These are phyloP conservation scores for Fusarium nygamai DNA, from an alignment of 2,329 filamentous ascomycete species.

Conservation along the genomic window DNA sequence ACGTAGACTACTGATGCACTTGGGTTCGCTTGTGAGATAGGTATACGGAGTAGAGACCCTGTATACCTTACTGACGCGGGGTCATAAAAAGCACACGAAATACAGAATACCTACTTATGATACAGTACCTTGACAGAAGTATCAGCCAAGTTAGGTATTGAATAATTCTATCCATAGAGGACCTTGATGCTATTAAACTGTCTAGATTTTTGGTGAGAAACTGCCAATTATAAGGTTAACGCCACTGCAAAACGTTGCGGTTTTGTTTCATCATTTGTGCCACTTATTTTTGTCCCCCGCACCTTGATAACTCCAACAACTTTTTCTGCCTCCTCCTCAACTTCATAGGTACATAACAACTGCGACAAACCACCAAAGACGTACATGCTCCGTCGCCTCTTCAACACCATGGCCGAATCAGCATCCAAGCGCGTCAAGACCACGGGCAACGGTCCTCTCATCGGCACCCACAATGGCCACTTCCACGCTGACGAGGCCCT, in stretches of 20 bases:
- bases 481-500: constrained; percentile 99
- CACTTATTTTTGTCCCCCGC: constrained; percentile 14
- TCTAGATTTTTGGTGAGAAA: background rate
- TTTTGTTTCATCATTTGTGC: background rate
- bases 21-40: background rate
- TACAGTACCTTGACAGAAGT: background rate
- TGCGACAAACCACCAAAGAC: background rate
- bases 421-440: constrained; percentile 88
- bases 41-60: background rate
- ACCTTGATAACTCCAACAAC: constrained; percentile 2
- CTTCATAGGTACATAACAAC: background rate
- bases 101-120: background rate
- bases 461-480: constrained; percentile 97
- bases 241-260: background rate
- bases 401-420: constrained; percentile 64
- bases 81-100: background rate
- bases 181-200: background rate
- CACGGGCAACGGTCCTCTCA: constrained; percentile 66
- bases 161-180: background rate
- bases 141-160: background rate
- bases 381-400: constrained; percentile 47
- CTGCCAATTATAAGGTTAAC: background rate
- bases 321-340: constrained; percentile 5
- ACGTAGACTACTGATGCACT: background rate
- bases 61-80: background rate